Percentiles rank a stretch among this genome's conserved stretches.
These are phyloP conservation scores for Asterionellopsis glacialis DNA, from an alignment of 108 stramenopile genomes.

Conservation along the genomic window DNA sequence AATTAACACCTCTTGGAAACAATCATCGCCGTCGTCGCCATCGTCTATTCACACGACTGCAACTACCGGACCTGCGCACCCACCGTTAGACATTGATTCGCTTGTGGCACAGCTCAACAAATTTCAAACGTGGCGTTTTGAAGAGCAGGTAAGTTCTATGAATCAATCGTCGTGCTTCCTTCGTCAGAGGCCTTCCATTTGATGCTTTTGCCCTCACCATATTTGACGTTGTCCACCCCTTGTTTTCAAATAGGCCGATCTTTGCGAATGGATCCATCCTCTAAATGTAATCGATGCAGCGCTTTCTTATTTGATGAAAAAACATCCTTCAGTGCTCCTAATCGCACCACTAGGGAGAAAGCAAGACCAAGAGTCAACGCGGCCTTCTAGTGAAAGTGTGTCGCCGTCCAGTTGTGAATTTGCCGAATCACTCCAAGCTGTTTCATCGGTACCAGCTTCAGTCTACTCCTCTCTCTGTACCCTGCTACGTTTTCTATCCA, in stretches of 20 bases:
- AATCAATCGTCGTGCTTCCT: not conserved
- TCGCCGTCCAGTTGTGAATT: conserved; percentile 4
- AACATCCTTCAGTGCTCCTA: conserved; percentile 54
- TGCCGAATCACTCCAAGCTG: conserved; percentile 39
- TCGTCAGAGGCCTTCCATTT: not conserved
- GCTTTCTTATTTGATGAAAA: conserved; percentile 46
- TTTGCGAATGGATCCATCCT: conserved; percentile 78
- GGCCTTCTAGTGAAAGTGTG: not conserved
- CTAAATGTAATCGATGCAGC: conserved; percentile 78
- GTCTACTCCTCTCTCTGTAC: conserved; percentile 29
- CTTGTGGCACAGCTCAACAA: conserved; percentile 46
- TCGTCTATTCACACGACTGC: too few species aligned
- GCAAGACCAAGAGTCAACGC: conserved; percentile 10
- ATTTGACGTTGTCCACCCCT: not conserved
- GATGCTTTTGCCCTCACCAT: not conserved
- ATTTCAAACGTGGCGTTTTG: conserved; percentile 58
- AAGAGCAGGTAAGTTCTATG: conserved; percentile 67
- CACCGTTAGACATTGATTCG: conserved; percentile 43
- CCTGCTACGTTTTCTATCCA: conserved; percentile 61
- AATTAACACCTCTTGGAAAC: conserved; percentile 1
- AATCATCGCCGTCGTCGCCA: not conserved
- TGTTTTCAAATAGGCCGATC: conserved; percentile 53
- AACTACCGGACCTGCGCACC: not conserved
- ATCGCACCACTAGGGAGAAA: conserved; percentile 36
- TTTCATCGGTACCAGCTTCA: conserved; percentile 32